Conservation (phyloP, 192 early-diverging fungal species). For the Allomyces arbusculus region DNA sequence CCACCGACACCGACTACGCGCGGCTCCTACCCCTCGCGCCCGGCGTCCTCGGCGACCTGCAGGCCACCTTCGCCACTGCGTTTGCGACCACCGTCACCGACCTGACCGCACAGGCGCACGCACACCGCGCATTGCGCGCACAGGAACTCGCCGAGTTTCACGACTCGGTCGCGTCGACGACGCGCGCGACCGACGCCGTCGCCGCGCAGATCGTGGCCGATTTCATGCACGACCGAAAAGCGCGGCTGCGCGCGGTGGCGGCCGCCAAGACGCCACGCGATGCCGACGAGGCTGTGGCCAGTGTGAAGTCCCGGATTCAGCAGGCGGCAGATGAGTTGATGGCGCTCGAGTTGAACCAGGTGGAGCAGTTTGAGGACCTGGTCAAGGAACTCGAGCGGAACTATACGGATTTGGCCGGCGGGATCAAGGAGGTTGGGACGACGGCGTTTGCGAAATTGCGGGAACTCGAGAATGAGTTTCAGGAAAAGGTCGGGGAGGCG, state of each 20-base stretch:
- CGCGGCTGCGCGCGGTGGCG: conserved; percentile 11
- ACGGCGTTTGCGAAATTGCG: conserved; percentile 25
- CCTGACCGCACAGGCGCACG: conserved; percentile 23
- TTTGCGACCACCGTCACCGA: conserved; percentile 33
- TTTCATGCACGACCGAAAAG: conserved; percentile 30
- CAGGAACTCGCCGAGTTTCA: conserved; percentile 23
- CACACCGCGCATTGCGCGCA: conserved; percentile 17
- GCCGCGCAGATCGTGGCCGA: conserved; percentile 17
- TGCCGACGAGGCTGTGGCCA: conserved; percentile 9
- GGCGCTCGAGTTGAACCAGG: conserved; percentile 29
- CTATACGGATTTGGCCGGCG: conserved; percentile 27
- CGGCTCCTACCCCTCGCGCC: conserved; percentile 15
- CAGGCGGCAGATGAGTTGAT: conserved; percentile 25
- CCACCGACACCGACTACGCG: conserved; percentile 29
- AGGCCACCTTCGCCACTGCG: conserved; percentile 31
- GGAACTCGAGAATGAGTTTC: conserved; percentile 36
- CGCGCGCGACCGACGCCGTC: conserved; percentile 22
- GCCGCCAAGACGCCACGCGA: conserved; percentile 13
- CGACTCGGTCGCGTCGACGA: conserved; percentile 15
- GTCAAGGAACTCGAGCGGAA: conserved; percentile 39
- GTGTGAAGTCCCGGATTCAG: conserved; percentile 14
- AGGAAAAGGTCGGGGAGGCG: conserved; percentile 30
- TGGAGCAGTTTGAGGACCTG: conserved; percentile 44
- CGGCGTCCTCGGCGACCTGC: conserved; percentile 21
- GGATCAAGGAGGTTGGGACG: conserved; percentile 26